Evolutionary conservation across 2,329 filamentous ascomycete species (phyloP).

Genomic region (Camillea tinctor): DNA sequence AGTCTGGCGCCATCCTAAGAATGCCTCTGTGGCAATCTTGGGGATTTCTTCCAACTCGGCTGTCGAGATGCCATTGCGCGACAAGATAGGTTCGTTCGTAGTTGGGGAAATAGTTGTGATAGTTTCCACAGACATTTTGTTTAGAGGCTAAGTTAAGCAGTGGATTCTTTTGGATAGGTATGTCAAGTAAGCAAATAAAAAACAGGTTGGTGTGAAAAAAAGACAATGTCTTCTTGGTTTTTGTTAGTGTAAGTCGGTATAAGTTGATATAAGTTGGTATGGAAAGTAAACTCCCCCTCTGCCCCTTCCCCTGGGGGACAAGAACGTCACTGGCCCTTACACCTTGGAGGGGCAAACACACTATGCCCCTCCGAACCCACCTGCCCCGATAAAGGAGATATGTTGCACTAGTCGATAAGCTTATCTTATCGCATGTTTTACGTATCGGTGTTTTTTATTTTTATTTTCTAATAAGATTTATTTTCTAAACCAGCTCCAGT

Average conservation of each 20-base stretch:
- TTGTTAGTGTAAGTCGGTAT: background rate
- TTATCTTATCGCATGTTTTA: background rate
- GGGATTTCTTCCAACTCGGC: conserved; percentile 72
- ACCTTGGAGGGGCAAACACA: background rate
- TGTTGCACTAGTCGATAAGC: background rate
- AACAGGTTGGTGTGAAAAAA: background rate
- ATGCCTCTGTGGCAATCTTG: conserved; percentile 69
- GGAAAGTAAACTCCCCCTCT: background rate
- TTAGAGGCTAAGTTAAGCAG: background rate
- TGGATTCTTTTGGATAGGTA: background rate
- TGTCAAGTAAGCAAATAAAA: too few species aligned
- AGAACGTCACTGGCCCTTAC: background rate
- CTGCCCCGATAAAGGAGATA: background rate
- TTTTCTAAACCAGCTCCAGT: background rate
- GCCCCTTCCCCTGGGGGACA: background rate
- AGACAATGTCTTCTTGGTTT: background rate
- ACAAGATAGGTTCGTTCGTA: conserved; percentile 81
- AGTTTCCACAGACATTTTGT: conserved; percentile 62
- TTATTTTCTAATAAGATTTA: background rate
- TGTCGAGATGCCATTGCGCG: conserved; percentile 70
- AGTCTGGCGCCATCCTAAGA: conserved; percentile 74
- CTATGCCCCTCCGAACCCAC: too few species aligned
- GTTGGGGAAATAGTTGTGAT: conserved; percentile 83
- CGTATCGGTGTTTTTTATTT: background rate
- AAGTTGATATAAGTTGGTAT: background rate